These are phyloP conservation scores for Acer yangbiense DNA, from an alignment of 345 rosid genomes.

Conservation along the genomic window DNA sequence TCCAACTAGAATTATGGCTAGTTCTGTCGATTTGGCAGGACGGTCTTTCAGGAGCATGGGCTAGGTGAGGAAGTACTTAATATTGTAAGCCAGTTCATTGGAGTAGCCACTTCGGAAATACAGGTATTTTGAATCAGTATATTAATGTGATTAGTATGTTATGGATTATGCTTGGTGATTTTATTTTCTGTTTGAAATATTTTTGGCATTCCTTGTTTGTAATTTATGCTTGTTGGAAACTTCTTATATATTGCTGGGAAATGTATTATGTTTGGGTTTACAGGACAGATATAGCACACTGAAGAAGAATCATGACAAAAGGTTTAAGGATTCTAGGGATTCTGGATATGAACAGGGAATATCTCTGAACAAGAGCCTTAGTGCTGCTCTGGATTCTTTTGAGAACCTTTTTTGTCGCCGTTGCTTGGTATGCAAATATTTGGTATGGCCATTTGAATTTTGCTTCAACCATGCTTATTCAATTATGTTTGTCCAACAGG, in stretches of 20 bases:
- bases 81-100: slow-evolving; percentile 66
- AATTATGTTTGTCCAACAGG: slow-evolving; percentile 49
- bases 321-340: slow-evolving; percentile 42
- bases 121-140: slow-evolving; percentile 48
- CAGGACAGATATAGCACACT: slow-evolving; percentile 80
- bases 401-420: slow-evolving; percentile 99
- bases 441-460: slow-evolving; percentile 18
- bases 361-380: slow-evolving; percentile 74
- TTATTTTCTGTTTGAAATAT: slow-evolving; percentile 7
- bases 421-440: slow-evolving; percentile 63
- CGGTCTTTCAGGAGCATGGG: slow-evolving; percentile 73
- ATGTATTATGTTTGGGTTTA: slow-evolving; percentile 31
- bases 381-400: slow-evolving; percentile 94
- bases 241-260: slow-evolving; percentile 14
- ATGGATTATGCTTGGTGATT: slow-evolving; percentile 7
- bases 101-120: slow-evolving; percentile 61
- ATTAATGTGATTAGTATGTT: slow-evolving; percentile 11
- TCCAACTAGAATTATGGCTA: background rate
- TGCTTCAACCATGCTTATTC: slow-evolving; percentile 25
- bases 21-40: slow-evolving; percentile 53
- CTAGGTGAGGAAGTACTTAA: slow-evolving; percentile 66
- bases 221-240: slow-evolving; percentile 16
- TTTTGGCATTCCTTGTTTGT: background rate
- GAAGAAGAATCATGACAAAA: slow-evolving; percentile 49
- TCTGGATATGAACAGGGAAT: slow-evolving; percentile 55